A percentile compares a stretch with the other conserved stretches of the same genome.
Conservation (phyloP, 495 filamentous ascomycete genomes). For the Talaromyces ruber region DNA sequence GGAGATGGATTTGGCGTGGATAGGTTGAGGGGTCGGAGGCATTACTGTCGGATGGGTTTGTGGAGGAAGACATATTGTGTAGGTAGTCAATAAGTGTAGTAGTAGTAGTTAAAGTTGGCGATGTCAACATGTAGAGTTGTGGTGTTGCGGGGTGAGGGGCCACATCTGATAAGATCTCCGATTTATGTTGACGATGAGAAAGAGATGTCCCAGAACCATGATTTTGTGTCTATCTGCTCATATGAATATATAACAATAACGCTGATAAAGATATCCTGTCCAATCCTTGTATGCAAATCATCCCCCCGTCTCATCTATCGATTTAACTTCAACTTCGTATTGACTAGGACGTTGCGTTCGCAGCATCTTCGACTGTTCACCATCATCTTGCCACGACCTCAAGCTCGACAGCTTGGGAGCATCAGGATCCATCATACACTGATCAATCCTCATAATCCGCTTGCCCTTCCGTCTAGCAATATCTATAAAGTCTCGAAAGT, state of each 20-base stretch:
- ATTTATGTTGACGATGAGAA: background rate
- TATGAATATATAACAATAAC: background rate
- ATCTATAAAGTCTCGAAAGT: slow-evolving; percentile 60
- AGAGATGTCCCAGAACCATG: background rate
- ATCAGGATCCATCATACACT: slow-evolving; percentile 65
- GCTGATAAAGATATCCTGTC: background rate
- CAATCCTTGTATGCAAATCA: background rate
- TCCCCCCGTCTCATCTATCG: background rate
- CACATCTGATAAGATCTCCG: background rate
- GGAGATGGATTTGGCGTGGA: slow-evolving; percentile 23
- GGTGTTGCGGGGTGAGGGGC: background rate
- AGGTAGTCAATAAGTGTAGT: background rate
- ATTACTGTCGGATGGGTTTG: slow-evolving; percentile 25
- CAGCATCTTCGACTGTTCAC: background rate
- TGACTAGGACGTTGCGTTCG: background rate
- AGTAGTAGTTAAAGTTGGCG: background rate
- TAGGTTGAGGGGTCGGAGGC: slow-evolving; percentile 32
- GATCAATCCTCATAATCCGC: slow-evolving; percentile 68
- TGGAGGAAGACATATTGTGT: background rate
- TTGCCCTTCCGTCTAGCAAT: slow-evolving; percentile 59
- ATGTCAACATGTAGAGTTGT: background rate
- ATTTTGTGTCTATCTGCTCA: background rate
- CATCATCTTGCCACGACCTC: background rate
- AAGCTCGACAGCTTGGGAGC: slow-evolving; percentile 31
- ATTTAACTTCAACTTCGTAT: background rate